Evolutionary conservation across 179 eudicot species (phyloP).

Genomic region (Beta corolliflora): DNA sequence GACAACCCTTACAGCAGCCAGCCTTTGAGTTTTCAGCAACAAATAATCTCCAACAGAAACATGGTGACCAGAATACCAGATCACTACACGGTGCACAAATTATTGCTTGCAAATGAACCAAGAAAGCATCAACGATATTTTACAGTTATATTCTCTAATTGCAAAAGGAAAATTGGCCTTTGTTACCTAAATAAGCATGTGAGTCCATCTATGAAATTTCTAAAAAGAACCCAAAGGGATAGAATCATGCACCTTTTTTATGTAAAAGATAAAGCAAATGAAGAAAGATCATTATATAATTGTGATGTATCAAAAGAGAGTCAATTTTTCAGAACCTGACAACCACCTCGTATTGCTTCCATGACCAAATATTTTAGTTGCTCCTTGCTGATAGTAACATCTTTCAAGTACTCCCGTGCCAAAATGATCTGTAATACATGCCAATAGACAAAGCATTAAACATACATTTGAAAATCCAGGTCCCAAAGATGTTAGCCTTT

Average conservation of each 20-base stretch:
- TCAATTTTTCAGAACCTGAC: conserved; percentile 72
- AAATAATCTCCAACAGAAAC: background rate
- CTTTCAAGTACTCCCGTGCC: conserved; percentile 97
- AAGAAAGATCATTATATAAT: background rate
- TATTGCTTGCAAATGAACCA: background rate
- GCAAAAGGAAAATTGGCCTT: conserved; percentile 1
- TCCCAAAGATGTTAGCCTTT: background rate
- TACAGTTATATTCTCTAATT: background rate
- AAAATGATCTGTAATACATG: conserved; percentile 69
- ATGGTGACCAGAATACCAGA: background rate
- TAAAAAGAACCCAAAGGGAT: background rate
- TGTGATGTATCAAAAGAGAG: conserved; percentile 27
- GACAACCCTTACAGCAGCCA: background rate
- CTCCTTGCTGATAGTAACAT: conserved; percentile 77
- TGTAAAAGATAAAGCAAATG: background rate
- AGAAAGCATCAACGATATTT: background rate
- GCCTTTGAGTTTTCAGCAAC: conserved; percentile 9
- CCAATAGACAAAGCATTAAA: conserved; percentile 19
- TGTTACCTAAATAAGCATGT: background rate
- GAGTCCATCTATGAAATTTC: background rate
- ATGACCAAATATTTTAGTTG: conserved; percentile 87
- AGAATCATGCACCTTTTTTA: background rate
- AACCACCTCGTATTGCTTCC: conserved; percentile 99
- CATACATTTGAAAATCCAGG: background rate
- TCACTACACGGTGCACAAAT: background rate